Conservation (phyloP, 2,329 filamentous ascomycete genomes). For the Aspergillus sp. region DNA sequence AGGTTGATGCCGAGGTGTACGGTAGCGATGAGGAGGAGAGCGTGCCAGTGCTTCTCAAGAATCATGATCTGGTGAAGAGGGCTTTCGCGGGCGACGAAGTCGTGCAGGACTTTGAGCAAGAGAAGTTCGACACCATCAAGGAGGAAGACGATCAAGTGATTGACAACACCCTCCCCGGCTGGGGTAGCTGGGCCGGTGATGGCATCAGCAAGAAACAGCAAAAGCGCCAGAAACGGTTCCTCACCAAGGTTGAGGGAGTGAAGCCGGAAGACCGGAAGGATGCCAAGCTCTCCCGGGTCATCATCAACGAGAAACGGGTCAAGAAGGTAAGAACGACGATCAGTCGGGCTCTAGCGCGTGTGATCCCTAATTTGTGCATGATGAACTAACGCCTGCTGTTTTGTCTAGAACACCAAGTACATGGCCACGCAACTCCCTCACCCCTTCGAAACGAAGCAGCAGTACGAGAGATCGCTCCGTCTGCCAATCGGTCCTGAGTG, state of each 20-base stretch:
- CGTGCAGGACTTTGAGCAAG: conserved; percentile 73
- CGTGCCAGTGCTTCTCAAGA: conserved; percentile 48
- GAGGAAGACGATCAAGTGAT: conserved; percentile 82
- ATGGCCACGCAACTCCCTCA: conserved; percentile 81
- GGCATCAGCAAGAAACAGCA: conserved; percentile 73
- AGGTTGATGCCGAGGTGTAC: conserved; percentile 43
- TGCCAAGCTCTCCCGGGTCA: conserved; percentile 77
- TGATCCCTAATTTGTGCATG: background rate
- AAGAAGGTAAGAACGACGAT: conserved; percentile 67
- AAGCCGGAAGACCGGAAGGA: conserved; percentile 78
- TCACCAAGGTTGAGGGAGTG: conserved; percentile 63
- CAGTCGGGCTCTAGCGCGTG: background rate
- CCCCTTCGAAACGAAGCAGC: conserved; percentile 80
- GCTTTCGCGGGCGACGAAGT: conserved; percentile 90
- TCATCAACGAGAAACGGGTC: conserved; percentile 86
- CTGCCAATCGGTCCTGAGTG: conserved; percentile 91
- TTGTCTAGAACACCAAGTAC: conserved; percentile 74
- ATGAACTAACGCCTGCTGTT: conserved; percentile 19
- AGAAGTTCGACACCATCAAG: conserved; percentile 71
- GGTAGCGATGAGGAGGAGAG: conserved; percentile 45
- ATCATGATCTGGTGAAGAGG: conserved; percentile 70
- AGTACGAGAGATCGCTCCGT: conserved; percentile 87
- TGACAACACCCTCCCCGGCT: conserved; percentile 86
- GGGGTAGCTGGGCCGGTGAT: conserved; percentile 88
- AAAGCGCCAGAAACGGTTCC: conserved; percentile 57